Base-by-base conservation (phyloP, 108 stramenopile genomes). In the Nitzschia sp. region DNA sequence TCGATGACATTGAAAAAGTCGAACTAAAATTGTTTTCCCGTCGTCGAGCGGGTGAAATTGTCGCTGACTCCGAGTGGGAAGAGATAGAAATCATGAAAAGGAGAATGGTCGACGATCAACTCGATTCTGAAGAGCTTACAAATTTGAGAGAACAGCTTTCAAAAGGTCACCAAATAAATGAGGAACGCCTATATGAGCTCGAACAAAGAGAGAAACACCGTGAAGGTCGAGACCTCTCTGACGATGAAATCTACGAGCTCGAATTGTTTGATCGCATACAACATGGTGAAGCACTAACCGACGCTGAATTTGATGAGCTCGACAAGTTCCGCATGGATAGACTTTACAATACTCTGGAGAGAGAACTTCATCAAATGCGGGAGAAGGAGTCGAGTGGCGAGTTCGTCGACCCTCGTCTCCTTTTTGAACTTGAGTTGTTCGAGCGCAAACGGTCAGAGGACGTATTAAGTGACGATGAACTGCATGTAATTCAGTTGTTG, bases 261-360 rank as follows among this genome's bases (percentile, higher is more conserved):
- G 45, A 30, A 22, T 57, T 73, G 21, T 45, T 73, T 15, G 46
- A 73, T 22, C 55, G 65, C n/a, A 9, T 55, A 0, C 33, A 57
- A 35, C 0, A 33, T 15, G 72, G 72, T 2, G 65, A 73, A 23
- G 33, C 33, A 13, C 57, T 73, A 3, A 21, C 17, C 23, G 64
- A 58, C 8, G 45, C n/a, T 2, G 72, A 73, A 28, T 32, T 66
- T 35, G 64, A 73, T n/a, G 64, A 73, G 19, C 28, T 73, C 9
- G 62, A 57, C 8, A 48, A 48, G 46, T 48, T 71, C 17, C 62
- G 45, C 13, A 63, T 63, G 19, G 62, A 63, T 9, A 22, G 62
- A 33, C 29, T 66, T 0, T 5, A 53, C 33, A 30, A 1, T 19
- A 32, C 1, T 19, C 11, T 53, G 32, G 52, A 50, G 13, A 25